Evolutionary conservation across 179 eudicot genomes (phyloP).

Genomic region (Beta lomatogona): DNA sequence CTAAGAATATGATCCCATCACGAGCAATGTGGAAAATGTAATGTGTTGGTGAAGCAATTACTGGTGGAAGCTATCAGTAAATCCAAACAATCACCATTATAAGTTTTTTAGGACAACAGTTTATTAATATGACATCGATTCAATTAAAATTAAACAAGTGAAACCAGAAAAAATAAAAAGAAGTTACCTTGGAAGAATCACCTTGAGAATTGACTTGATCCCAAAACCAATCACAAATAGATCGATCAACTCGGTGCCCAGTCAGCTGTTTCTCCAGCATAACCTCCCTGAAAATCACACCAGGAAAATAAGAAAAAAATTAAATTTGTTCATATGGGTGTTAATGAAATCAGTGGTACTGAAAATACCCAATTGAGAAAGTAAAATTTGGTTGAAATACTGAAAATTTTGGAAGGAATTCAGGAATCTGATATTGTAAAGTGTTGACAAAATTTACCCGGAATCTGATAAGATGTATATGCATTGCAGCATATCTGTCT

Average conservation of each 20-base stretch:
- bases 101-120: not conserved
- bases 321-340: constrained; percentile 6
- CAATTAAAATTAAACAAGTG: not conserved
- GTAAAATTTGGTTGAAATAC: not conserved
- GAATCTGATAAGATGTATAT: constrained; percentile 91
- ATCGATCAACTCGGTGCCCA: constrained; percentile 88
- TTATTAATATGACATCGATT: not conserved
- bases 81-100: constrained; percentile 20
- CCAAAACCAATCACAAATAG: constrained; percentile 98
- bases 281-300: constrained; percentile 62
- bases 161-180: not conserved
- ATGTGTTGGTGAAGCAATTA: constrained; percentile 95
- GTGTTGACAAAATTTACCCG: constrained; percentile 51
- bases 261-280: constrained; percentile 91
- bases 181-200: constrained; percentile 78
- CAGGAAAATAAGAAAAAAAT: not conserved
- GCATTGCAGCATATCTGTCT: constrained; percentile 76
- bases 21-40: constrained; percentile 89
- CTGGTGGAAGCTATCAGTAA: constrained; percentile 60
- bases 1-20: constrained; percentile 86
- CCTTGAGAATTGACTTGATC: constrained; percentile 74
- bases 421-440: constrained; percentile 8
- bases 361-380: constrained; percentile 11
- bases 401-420: constrained; percentile 8
- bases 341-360: not conserved